Conservation (phyloP, 2,329 filamentous ascomycete species). For the Monilinia fructigena region DNA sequence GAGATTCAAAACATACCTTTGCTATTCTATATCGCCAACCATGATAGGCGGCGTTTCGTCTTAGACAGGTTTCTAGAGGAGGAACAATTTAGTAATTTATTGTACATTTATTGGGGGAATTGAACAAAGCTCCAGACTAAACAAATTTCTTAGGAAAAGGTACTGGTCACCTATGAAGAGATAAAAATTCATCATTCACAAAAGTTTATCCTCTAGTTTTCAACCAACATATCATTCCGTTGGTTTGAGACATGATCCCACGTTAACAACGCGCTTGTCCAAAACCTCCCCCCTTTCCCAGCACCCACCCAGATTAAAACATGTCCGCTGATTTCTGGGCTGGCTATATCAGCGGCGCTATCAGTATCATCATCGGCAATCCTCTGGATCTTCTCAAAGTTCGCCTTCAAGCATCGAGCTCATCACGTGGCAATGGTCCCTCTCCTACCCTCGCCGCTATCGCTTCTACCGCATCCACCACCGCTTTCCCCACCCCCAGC, state of each 20-base stretch:
- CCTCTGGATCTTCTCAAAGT: conserved; percentile 80
- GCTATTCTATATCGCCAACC: not conserved
- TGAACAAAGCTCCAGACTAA: not conserved
- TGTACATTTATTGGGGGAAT: not conserved
- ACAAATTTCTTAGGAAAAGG: not conserved
- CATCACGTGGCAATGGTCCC: conserved; percentile 19
- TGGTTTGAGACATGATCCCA: conserved; percentile 9
- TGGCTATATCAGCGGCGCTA: conserved; percentile 82
- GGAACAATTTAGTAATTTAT: no score
- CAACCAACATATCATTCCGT: not conserved
- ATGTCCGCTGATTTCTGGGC: conserved; percentile 79
- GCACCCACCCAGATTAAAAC: conserved; percentile 3
- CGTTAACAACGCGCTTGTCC: not conserved
- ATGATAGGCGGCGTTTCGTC: not conserved
- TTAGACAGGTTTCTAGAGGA: no score
- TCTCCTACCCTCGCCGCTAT: conserved; percentile 22
- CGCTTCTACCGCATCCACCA: conserved; percentile 30
- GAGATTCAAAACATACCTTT: not conserved
- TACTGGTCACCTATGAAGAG: not conserved
- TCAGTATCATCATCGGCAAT: conserved; percentile 86
- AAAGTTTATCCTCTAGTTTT: not conserved
- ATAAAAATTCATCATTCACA: not conserved
- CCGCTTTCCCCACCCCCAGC: conserved; percentile 43
- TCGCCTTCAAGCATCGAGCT: conserved; percentile 66
- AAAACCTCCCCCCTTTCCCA: not conserved